Evolutionary conservation across 2,329 filamentous ascomycete species (phyloP), one percentile per base, ranked within the genome.

Genomic region (Thelonectria discophora): DNA sequence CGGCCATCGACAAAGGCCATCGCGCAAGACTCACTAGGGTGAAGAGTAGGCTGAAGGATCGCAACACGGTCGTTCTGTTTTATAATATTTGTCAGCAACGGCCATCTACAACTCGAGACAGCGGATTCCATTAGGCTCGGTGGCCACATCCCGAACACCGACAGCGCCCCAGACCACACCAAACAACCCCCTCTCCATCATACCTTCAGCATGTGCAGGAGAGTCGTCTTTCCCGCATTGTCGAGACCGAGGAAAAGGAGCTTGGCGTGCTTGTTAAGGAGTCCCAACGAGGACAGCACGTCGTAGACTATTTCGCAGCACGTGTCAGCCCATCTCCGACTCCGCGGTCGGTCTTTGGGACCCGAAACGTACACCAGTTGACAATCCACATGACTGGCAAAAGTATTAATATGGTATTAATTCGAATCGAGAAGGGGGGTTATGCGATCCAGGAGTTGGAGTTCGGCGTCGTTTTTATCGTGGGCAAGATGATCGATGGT

Each of bases 181-280:
- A 55, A 34, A 10, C 39, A 46, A 34, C 39, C 46, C n/a, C 40
- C 2, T 46, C 18, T 51, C 48, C 50, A 18, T 78, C 86, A 73
- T 79, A 93, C 91, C 91, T 97, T 97, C 80, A 97, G 81, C 93
- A 97, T 97, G 81, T 97, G 93, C 76, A 97, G 83, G 72, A 97
- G 84, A 46, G 93, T 97, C 55, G 93, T 97, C 86, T 97, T 97
- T 80, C 93, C 93, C 53, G 93, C 93, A 82, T 97, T 97, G 79
- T 97, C 93, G 65, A 97, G 89, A 72, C 93, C 93, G 67, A 97
- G 88, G 82, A 97, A 97, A 61, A 97, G 87, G 62, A 97, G 87
- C 87, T 97, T 97, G 74, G 93, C 93, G 79, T 97, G 92, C 86
- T 97, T 97, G 88, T 97, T 97, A 70, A 94, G 84, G 74, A 97